Percentiles rank a stretch among this genome's conserved stretches.
These are phyloP conservation scores for Aschersonia sp. DNA, from an alignment of 2,329 filamentous ascomycete genomes.

Conservation along the genomic window DNA sequence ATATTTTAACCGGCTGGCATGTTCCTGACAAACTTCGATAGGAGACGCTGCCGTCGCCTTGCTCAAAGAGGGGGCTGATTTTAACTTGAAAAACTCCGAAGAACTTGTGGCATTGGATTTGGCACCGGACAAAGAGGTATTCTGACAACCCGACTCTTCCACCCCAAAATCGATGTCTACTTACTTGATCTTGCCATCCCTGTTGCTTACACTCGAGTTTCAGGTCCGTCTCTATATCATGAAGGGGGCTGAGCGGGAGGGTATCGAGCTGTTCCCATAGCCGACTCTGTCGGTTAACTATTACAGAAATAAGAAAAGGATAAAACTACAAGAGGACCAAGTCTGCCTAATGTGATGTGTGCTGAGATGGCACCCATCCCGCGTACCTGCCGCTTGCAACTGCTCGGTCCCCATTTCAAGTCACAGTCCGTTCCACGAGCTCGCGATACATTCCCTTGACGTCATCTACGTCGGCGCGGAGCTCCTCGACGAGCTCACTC, in stretches of 20 bases:
- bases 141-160: slow-evolving; percentile 6
- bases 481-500: slow-evolving; percentile 86
- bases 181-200: slow-evolving; percentile 5
- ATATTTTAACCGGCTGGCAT: too few relatives aligned
- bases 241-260: slow-evolving; percentile 69
- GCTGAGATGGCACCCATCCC: not conserved
- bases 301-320: slow-evolving; percentile 1
- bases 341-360: not conserved
- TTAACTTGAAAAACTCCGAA: slow-evolving; percentile 59
- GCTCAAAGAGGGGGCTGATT: slow-evolving; percentile 73
- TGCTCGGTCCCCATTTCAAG: slow-evolving; percentile 23
- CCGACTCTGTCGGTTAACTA: not conserved
- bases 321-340: not conserved
- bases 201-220: slow-evolving; percentile 3
- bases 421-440: slow-evolving; percentile 72
- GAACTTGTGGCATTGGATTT: slow-evolving; percentile 64
- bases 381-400: not conserved
- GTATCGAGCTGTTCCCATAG: slow-evolving; percentile 43
- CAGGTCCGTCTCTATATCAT: slow-evolving; percentile 66
- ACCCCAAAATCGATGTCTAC: too few relatives aligned
- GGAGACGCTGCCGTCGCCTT: slow-evolving; percentile 72
- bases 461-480: slow-evolving; percentile 78
- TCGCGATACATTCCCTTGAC: slow-evolving; percentile 95
- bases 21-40: slow-evolving; percentile 10
- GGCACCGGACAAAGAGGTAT: slow-evolving; percentile 72